Percentiles rank a stretch among this genome's conserved stretches.
Evolutionary conservation across 169 alveolate genomes (phyloP).

Genomic region (Blepharisma undulans): DNA sequence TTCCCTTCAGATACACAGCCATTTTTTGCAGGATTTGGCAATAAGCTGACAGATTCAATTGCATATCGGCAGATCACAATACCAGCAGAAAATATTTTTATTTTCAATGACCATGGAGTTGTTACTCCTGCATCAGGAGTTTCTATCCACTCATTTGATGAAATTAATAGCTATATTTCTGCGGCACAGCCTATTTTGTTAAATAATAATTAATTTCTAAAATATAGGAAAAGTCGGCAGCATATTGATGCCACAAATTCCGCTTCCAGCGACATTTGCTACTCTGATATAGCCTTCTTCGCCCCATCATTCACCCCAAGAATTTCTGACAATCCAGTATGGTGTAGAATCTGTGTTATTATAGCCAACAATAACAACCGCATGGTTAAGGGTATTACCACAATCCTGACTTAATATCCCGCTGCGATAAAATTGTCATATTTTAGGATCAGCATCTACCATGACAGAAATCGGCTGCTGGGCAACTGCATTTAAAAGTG

Average conservation of each 20-base stretch:
- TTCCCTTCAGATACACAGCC: conserved; percentile 91
- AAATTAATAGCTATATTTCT: background rate
- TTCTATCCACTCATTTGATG: background rate
- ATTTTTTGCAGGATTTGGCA: conserved; percentile 99
- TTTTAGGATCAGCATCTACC: conserved; percentile 87
- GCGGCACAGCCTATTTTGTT: background rate
- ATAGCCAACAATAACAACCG: conserved; percentile 75
- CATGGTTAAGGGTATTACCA: conserved; percentile 80
- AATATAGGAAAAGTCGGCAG: background rate
- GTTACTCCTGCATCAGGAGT: background rate
- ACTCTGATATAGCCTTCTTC: conserved; percentile 70
- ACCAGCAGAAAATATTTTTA: conserved; percentile 90
- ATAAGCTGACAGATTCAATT: conserved; percentile 67
- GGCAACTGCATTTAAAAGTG: conserved; percentile 55
- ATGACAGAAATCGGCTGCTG: conserved; percentile 90
- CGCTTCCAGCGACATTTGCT: conserved; percentile 45
- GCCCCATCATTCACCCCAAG: conserved; percentile 80
- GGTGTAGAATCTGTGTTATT: conserved; percentile 34
- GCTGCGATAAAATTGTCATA: conserved; percentile 87
- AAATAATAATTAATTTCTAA: background rate
- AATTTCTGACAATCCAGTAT: conserved; percentile 64
- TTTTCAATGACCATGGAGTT: conserved; percentile 88
- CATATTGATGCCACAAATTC: conserved; percentile 30
- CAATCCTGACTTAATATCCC: conserved; percentile 78
- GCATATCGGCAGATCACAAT: conserved; percentile 44